These are phyloP conservation scores for Cladophialophora exuberans DNA, from an alignment of 2,329 filamentous ascomycete species.

Conservation along the genomic window DNA sequence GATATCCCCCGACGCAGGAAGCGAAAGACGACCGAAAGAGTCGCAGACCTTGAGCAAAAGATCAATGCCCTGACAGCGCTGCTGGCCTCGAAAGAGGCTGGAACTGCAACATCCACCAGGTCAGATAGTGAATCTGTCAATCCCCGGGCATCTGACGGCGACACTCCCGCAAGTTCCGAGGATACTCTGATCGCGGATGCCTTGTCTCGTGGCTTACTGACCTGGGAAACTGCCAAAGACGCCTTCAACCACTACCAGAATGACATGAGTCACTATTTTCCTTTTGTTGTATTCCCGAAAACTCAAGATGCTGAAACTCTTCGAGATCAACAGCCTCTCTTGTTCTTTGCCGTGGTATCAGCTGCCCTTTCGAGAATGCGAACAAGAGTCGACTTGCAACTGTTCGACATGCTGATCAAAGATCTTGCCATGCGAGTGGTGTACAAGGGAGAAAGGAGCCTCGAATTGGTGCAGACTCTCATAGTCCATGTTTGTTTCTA, in stretches of 20 bases:
- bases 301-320: constrained; percentile 57
- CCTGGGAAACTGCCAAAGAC: constrained; percentile 52
- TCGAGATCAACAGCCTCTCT: constrained; percentile 59
- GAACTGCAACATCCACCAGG: background rate
- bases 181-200: constrained; percentile 45
- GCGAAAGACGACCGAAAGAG: constrained; percentile 84
- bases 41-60: constrained; percentile 88
- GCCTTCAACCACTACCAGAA: constrained; percentile 60
- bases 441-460: constrained; percentile 74
- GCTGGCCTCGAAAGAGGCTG: constrained; percentile 59
- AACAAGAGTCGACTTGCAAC: constrained; percentile 58
- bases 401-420: constrained; percentile 72
- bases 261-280: constrained; percentile 59
- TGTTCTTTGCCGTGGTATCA: constrained; percentile 63
- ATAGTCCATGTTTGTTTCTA: constrained; percentile 81
- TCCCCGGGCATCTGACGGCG: background rate
- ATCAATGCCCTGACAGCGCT: constrained; percentile 85
- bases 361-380: constrained; percentile 55
- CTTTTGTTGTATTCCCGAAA: constrained; percentile 60
- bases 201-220: constrained; percentile 55
- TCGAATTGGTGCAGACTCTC: constrained; percentile 80
- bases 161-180: background rate
- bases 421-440: constrained; percentile 74
- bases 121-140: background rate
- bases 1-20: constrained; percentile 76